Evolutionary conservation across 192 early-diverging fungal genomes (phyloP).

Genomic region (Coemansia sp.): DNA sequence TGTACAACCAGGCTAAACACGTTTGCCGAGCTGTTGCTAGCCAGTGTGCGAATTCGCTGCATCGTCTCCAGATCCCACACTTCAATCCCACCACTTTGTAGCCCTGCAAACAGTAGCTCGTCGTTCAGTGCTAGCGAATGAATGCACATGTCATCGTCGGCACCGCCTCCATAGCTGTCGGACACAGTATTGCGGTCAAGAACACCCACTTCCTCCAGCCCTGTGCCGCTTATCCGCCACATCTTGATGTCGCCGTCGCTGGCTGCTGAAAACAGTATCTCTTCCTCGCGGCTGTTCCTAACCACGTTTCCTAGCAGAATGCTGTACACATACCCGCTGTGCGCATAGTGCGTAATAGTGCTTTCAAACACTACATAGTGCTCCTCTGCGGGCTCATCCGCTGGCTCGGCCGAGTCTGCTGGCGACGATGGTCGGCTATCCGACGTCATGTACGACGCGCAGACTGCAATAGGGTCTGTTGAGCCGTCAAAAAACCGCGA

Average conservation of each 20-base stretch:
- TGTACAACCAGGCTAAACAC: conserved; percentile 58
- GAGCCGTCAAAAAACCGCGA: conserved; percentile 44
- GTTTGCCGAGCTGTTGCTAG: conserved; percentile 48
- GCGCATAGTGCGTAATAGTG: conserved; percentile 60
- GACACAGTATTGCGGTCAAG: conserved; percentile 23
- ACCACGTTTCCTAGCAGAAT: conserved; percentile 49
- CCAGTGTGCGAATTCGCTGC: conserved; percentile 49
- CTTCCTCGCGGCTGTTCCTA: background rate
- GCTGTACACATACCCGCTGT: conserved; percentile 75
- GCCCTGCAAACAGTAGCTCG: conserved; percentile 70
- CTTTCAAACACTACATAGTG: conserved; percentile 61
- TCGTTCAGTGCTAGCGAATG: conserved; percentile 66
- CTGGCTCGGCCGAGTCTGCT: conserved; percentile 13
- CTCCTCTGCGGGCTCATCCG: conserved; percentile 14
- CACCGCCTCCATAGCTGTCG: conserved; percentile 12
- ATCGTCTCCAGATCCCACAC: conserved; percentile 77
- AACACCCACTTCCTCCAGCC: conserved; percentile 23
- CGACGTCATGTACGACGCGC: conserved; percentile 16
- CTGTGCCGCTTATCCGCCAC: conserved; percentile 25
- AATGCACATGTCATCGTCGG: conserved; percentile 54
- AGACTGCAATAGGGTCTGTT: conserved; percentile 12
- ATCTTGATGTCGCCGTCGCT: conserved; percentile 70
- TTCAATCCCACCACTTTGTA: conserved; percentile 70
- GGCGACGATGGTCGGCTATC: conserved; percentile 14
- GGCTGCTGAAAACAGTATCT: conserved; percentile 54